phyloP scores from a whole-genome alignment of 23 red algal genomes.

The Cyanidioschyzon merolae region DNA sequence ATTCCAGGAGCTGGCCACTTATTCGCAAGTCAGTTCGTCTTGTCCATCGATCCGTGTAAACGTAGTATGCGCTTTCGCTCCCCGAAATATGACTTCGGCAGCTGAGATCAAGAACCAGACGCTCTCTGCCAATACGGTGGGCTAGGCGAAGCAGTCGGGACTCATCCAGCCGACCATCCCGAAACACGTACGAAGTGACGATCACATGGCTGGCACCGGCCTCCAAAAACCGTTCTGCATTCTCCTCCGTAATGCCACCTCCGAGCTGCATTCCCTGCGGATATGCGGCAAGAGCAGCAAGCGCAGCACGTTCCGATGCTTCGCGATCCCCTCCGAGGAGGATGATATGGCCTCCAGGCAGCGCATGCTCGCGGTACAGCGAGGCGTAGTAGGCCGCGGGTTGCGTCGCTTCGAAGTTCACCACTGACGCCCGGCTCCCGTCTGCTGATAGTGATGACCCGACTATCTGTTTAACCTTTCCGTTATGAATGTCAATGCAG shows the following conservation, averaged over 20 bases:
- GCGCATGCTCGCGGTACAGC: slow-evolving; percentile 40
- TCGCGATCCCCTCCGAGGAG: slow-evolving; percentile 62
- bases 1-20: slow-evolving; percentile 27
- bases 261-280: slow-evolving; percentile 79
- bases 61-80: slow-evolving; percentile 44
- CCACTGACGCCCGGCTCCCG: background rate
- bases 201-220: slow-evolving; percentile 89
- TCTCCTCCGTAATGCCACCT: slow-evolving; percentile 56
- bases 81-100: slow-evolving; percentile 18
- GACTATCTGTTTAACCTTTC: slow-evolving; percentile 87
- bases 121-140: slow-evolving; percentile 30
- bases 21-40: slow-evolving; percentile 51
- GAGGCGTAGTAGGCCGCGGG: slow-evolving; percentile 43
- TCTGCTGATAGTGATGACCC: slow-evolving; percentile 50
- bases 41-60: slow-evolving; percentile 88
- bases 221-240: slow-evolving; percentile 39
- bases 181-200: slow-evolving; percentile 94
- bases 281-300: slow-evolving; percentile 53
- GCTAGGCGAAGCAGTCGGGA: slow-evolving; percentile 45
- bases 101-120: slow-evolving; percentile 79
- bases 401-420: slow-evolving; percentile 71
- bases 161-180: slow-evolving; percentile 44
- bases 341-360: slow-evolving; percentile 87
- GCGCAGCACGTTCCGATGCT: slow-evolving; percentile 42
- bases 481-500: slow-evolving; percentile 89